Conservation (phyloP, 768 basidiomycete genomes). For the Boletus bicolor region DNA sequence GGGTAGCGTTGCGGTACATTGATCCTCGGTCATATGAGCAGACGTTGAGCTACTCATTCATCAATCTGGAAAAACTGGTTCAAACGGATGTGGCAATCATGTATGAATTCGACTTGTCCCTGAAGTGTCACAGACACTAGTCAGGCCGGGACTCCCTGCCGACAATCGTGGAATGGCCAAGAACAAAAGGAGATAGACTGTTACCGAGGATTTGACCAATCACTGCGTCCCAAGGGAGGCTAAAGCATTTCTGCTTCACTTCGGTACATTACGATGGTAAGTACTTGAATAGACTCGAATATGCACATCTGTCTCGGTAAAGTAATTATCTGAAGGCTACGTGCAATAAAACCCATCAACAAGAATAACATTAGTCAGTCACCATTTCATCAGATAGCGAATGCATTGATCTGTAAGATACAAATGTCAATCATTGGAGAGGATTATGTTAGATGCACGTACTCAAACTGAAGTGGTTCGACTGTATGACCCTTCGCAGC, state of each 20-base stretch:
- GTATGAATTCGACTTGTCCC: background rate
- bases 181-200: background rate
- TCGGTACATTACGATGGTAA: background rate
- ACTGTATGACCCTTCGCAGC: slow-evolving; percentile 6
- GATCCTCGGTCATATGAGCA: background rate
- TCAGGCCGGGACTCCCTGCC: background rate
- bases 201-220: background rate
- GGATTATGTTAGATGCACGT: background rate
- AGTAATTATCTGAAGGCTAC: background rate
- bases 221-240: background rate
- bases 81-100: background rate
- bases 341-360: background rate
- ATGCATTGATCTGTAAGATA: background rate
- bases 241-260: background rate
- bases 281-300: background rate
- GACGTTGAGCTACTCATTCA: background rate
- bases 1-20: background rate
- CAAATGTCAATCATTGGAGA: background rate
- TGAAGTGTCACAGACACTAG: too few relatives aligned
- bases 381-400: background rate
- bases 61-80: background rate
- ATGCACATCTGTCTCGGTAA: background rate
- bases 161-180: background rate
- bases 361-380: background rate
- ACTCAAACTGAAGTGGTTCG: slow-evolving; percentile 1